Evolutionary conservation across 352 stramenopile species (phyloP).

Genomic region (Plasmopara halstedii): DNA sequence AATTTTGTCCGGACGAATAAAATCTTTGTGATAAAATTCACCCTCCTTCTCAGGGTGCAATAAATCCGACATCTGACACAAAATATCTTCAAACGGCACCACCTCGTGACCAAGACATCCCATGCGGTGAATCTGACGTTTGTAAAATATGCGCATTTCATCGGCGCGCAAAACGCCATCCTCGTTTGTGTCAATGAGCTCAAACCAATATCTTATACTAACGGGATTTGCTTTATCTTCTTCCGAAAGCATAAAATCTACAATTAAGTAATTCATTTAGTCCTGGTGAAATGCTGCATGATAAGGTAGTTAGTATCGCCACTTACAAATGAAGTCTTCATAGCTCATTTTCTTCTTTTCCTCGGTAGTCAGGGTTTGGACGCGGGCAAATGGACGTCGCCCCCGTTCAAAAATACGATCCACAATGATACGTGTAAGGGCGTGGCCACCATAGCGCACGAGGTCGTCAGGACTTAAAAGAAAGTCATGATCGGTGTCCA

Average conservation of each 20-base stretch:
- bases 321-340: constrained; percentile 86
- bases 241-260: constrained; percentile 98
- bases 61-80: constrained; percentile 96
- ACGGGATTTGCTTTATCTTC: constrained; percentile 98
- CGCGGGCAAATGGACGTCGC: constrained; percentile 69
- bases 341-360: constrained; percentile 89
- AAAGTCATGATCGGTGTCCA: constrained; percentile 92
- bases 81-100: constrained; percentile 97
- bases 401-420: constrained; percentile 83
- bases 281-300: no score
- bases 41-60: constrained; percentile 69
- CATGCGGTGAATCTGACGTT: constrained; percentile 94
- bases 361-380: constrained; percentile 62
- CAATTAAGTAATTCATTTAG: not conserved
- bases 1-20: constrained; percentile 82
- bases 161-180: constrained; percentile 95
- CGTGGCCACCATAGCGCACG: constrained; percentile 75
- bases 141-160: constrained; percentile 94
- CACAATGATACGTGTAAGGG: constrained; percentile 81
- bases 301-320: no score
- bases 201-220: constrained; percentile 97
- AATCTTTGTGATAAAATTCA: constrained; percentile 74
- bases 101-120: constrained; percentile 97
- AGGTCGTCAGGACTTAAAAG: constrained; percentile 76
- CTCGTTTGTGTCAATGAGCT: constrained; percentile 96